A percentile compares a stretch with the other conserved stretches of the same genome.
Conservation (phyloP, 2,329 filamentous ascomycete genomes). For the Fusarium cyanostomum region DNA sequence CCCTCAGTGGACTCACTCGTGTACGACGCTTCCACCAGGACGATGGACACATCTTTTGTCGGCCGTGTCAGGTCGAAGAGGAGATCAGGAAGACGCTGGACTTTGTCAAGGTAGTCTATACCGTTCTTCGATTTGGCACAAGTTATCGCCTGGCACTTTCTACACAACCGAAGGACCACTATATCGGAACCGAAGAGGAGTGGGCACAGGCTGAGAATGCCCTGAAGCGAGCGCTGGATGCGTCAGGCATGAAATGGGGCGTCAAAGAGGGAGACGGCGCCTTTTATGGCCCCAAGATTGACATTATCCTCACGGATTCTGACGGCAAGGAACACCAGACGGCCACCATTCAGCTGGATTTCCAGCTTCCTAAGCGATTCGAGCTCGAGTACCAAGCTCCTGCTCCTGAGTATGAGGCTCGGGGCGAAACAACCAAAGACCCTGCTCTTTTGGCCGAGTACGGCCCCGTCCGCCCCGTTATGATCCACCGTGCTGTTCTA, state of each 20-base stretch:
- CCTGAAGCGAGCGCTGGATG: conserved; percentile 58
- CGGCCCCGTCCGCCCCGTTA: conserved; percentile 74
- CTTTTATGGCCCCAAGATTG: conserved; percentile 93
- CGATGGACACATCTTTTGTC: conserved; percentile 90
- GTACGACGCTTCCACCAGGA: conserved; percentile 91
- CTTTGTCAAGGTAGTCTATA: conserved; percentile 78
- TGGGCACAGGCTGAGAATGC: conserved; percentile 59
- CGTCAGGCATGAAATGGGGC: conserved; percentile 77
- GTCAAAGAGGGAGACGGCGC: conserved; percentile 85
- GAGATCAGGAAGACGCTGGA: conserved; percentile 79
- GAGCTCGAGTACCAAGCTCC: conserved; percentile 78
- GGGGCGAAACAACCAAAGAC: conserved; percentile 61
- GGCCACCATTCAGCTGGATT: conserved; percentile 89
- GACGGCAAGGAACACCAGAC: conserved; percentile 89
- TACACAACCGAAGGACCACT: conserved; percentile 79
- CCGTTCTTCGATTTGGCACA: conserved; percentile 71
- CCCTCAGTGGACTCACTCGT: conserved; percentile 82
- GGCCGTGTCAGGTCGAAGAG: conserved; percentile 75
- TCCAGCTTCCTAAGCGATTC: conserved; percentile 87
- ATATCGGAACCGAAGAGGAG: conserved; percentile 77
- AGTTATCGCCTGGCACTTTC: conserved; percentile 81
- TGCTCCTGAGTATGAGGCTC: conserved; percentile 68
- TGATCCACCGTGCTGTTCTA: conserved; percentile 86
- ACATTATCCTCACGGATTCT: conserved; percentile 82
- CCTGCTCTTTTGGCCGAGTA: conserved; percentile 58